These are phyloP conservation scores for Phytophthora fragariae DNA, from an alignment of 352 stramenopile species.

Conservation along the genomic window DNA sequence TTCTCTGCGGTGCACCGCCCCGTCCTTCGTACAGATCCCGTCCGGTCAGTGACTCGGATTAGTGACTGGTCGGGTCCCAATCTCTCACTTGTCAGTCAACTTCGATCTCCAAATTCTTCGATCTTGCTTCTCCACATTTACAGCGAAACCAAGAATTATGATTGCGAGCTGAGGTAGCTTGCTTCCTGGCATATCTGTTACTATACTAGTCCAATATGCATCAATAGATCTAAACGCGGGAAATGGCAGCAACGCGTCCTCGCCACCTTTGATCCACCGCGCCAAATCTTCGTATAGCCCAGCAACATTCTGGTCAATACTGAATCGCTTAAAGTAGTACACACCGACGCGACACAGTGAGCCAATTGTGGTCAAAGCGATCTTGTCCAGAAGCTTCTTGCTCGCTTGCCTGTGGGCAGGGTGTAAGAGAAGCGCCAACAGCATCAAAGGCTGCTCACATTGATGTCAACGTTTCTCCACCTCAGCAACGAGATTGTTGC, in stretches of 20 bases:
- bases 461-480: slow-evolving; percentile 13
- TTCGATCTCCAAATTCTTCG: no score
- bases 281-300: slow-evolving; percentile 10
- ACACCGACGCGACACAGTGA: slow-evolving; percentile 13
- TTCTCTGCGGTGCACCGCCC: no score
- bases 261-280: not conserved
- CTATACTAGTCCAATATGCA: no score
- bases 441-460: slow-evolving; percentile 9
- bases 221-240: not conserved
- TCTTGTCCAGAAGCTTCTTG: slow-evolving; percentile 5
- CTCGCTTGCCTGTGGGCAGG: slow-evolving; percentile 2
- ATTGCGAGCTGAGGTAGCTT: slow-evolving; percentile 11
- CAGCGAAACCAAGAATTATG: slow-evolving; percentile 7
- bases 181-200: slow-evolving; percentile 11
- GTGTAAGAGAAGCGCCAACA: slow-evolving; percentile 13
- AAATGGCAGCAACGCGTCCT: not conserved
- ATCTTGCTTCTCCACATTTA: no score
- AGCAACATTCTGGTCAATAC: not conserved
- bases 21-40: no score
- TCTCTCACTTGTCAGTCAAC: no score
- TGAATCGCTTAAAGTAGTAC: slow-evolving; percentile 18
- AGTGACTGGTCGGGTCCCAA: no score
- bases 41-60: no score
- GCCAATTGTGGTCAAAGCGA: not conserved
- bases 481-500: not conserved